Conservation (phyloP, 1,139 yeast species). For the Kurtzmaniella quercitrusa region DNA sequence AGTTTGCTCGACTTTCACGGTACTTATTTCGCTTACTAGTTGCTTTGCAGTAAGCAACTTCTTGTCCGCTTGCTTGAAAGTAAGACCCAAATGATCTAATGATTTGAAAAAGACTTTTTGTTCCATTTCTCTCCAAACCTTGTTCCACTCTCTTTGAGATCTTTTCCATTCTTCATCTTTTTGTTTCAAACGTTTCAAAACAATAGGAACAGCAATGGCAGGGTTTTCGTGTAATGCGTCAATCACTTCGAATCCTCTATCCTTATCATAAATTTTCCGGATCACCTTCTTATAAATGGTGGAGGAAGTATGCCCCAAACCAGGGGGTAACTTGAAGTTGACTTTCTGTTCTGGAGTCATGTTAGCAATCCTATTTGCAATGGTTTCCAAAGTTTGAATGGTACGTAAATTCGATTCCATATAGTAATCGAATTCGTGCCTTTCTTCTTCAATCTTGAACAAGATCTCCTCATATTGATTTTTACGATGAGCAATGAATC, state of each 20-base stretch:
- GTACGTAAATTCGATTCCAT: conserved; percentile 95
- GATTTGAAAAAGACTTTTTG: conserved; percentile 92
- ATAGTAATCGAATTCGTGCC: conserved; percentile 93
- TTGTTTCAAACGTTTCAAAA: conserved; percentile 85
- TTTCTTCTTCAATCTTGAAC: conserved; percentile 93
- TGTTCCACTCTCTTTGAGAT: conserved; percentile 98
- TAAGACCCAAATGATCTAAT: conserved; percentile 89
- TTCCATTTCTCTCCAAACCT: conserved; percentile 98
- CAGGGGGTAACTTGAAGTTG: conserved; percentile 82
- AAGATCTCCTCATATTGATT: conserved; percentile 95
- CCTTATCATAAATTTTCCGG: conserved; percentile 88
- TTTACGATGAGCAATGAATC: conserved; percentile 95
- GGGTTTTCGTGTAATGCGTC: conserved; percentile 96
- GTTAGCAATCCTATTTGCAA: conserved; percentile 88
- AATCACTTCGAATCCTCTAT: conserved; percentile 92
- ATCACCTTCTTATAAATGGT: conserved; percentile 93
- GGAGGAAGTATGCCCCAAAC: conserved; percentile 84
- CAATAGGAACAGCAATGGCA: conserved; percentile 90
- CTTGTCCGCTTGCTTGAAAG: conserved; percentile 95
- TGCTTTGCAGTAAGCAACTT: conserved; percentile 87
- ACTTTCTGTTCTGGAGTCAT: conserved; percentile 91
- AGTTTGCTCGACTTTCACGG: conserved; percentile 85
- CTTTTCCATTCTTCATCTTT: conserved; percentile 99
- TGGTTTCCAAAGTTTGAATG: conserved; percentile 90
- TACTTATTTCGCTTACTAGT: conserved; percentile 84